These are phyloP conservation scores for Globisporangium megalacanthum DNA, from an alignment of 352 stramenopile genomes.

Conservation along the genomic window DNA sequence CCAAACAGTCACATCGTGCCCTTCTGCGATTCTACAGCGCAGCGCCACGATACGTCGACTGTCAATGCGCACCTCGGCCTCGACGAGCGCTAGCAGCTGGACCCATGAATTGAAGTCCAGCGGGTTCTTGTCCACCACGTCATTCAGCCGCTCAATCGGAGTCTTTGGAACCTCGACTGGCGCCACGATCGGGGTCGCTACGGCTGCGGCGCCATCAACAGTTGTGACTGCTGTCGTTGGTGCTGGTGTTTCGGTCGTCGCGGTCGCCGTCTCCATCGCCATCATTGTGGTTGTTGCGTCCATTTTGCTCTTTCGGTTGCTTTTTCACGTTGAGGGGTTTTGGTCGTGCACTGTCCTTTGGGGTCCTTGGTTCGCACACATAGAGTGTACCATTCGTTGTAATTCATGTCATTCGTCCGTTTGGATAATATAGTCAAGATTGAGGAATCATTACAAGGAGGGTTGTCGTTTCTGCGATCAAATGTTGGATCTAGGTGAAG, in stretches of 20 bases:
- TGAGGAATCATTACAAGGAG: too few relatives aligned
- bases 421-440: background rate
- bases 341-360: background rate
- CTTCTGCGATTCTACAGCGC: background rate
- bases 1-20: background rate
- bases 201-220: background rate
- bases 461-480: background rate
- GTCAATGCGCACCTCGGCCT: constrained; percentile 41
- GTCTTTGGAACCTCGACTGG: constrained; percentile 15
- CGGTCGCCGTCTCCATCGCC: constrained; percentile 2
- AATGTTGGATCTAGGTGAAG: background rate
- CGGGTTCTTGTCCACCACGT: constrained; percentile 56
- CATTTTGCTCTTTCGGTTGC: constrained; percentile 8
- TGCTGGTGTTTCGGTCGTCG: background rate
- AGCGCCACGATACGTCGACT: background rate
- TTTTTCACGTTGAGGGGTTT: background rate
- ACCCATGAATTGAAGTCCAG: constrained; percentile 82
- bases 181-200: constrained; percentile 5
- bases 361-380: background rate
- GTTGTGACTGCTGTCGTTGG: background rate
- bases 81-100: constrained; percentile 60
- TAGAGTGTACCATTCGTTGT: background rate
- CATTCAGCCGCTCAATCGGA: constrained; percentile 42
- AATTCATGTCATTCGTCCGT: background rate
- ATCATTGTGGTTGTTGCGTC: constrained; percentile 5